Evolutionary conservation across 2,329 filamentous ascomycete species (phyloP).

Genomic region (Cordyceps javanica): DNA sequence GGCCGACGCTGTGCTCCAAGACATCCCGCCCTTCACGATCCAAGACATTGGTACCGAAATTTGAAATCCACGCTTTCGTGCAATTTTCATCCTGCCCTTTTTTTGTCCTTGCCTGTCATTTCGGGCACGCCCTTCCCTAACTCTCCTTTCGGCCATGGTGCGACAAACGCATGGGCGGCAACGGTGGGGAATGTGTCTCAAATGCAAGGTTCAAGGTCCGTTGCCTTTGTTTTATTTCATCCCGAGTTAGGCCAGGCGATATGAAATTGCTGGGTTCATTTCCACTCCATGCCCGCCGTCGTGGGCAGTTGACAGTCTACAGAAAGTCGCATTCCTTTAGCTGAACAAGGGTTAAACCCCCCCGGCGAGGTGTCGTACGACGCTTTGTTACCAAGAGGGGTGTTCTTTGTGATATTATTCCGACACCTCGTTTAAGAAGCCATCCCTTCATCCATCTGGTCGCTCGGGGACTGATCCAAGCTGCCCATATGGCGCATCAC

Average conservation of each 20-base stretch:
- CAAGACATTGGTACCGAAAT: constrained; percentile 7
- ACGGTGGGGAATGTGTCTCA: constrained; percentile 10
- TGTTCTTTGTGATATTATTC: not conserved
- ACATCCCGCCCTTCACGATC: not conserved
- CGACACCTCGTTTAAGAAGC: not conserved
- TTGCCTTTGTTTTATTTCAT: constrained; percentile 6
- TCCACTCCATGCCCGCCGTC: not conserved
- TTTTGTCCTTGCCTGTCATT: not conserved
- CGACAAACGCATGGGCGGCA: constrained; percentile 4
- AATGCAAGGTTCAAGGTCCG: not conserved
- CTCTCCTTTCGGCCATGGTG: not conserved
- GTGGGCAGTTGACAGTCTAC: not conserved
- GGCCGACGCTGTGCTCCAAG: not conserved
- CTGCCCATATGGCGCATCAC: constrained; percentile 20
- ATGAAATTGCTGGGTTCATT: not conserved
- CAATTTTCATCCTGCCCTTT: not conserved
- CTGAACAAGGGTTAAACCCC: not conserved
- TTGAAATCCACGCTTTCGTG: not conserved
- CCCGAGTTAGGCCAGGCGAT: constrained; percentile 5
- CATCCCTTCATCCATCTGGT: constrained; percentile 13
- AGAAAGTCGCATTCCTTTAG: not conserved
- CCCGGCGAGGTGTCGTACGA: not conserved
- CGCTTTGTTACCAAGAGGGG: not conserved
- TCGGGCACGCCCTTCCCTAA: not conserved
- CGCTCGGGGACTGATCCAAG: constrained; percentile 27